A percentile compares a stretch with the other conserved stretches of the same genome.
Evolutionary conservation across 352 stramenopile genomes (phyloP).

Genomic region (Phytophthora europaea): DNA sequence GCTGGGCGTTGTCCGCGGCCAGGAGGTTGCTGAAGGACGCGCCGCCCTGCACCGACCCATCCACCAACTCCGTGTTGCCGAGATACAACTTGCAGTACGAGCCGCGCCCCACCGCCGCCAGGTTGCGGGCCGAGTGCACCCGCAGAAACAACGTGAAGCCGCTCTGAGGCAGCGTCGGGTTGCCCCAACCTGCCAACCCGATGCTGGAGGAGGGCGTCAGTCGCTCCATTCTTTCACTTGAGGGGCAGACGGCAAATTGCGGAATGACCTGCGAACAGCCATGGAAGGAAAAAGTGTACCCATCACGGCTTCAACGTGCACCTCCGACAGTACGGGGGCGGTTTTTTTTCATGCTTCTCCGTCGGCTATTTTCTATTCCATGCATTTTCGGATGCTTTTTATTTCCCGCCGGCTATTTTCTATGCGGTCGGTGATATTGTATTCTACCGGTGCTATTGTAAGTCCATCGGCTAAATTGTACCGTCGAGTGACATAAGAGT

Average conservation of each 20-base stretch:
- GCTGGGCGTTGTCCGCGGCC: background rate
- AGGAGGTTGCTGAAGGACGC: slow-evolving; percentile 41
- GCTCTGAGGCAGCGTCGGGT: slow-evolving; percentile 24
- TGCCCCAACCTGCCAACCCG: slow-evolving; percentile 35
- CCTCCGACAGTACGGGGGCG: no score
- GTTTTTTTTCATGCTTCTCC: no score
- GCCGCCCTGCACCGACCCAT: slow-evolving; percentile 36
- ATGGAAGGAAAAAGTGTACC: slow-evolving; percentile 30
- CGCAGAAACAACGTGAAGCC: slow-evolving; percentile 70
- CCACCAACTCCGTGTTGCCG: slow-evolving; percentile 64
- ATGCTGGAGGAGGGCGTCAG: slow-evolving; percentile 21
- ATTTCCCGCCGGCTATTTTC: no score
- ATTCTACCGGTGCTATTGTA: no score
- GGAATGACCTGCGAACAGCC: slow-evolving; percentile 20
- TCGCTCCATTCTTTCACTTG: slow-evolving; percentile 29
- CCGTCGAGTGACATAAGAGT: no score
- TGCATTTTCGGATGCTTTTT: no score
- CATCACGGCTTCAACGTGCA: slow-evolving; percentile 20
- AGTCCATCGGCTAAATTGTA: no score
- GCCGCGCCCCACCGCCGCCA: slow-evolving; percentile 50
- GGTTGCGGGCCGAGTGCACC: slow-evolving; percentile 67
- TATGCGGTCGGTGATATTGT: no score
- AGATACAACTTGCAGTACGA: slow-evolving; percentile 80
- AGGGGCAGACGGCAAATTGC: slow-evolving; percentile 11
- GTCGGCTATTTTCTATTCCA: no score